These are phyloP conservation scores for Geosmithia flava DNA, from an alignment of 2,329 filamentous ascomycete genomes.

Conservation along the genomic window DNA sequence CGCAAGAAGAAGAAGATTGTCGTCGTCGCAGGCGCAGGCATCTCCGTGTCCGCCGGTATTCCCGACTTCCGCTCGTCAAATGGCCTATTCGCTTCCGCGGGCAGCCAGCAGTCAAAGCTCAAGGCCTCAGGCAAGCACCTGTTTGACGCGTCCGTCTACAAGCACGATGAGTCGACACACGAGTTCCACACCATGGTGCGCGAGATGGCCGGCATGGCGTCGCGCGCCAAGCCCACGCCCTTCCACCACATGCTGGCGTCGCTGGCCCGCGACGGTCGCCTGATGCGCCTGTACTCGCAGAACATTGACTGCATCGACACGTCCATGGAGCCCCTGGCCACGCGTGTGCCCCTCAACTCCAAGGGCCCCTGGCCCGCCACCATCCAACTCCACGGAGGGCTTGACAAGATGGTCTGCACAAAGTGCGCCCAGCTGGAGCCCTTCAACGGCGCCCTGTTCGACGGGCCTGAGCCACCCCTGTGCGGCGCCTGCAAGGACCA, in stretches of 20 bases:
- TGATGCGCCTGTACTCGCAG: conserved; percentile 87
- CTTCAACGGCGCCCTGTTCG: conserved; percentile 70
- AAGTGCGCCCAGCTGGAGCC: conserved; percentile 72
- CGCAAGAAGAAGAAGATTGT: conserved; percentile 93
- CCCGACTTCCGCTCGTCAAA: conserved; percentile 91
- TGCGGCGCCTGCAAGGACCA: conserved; percentile 64
- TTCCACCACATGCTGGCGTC: conserved; percentile 94
- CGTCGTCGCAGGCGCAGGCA: conserved; percentile 89
- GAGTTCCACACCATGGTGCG: conserved; percentile 96
- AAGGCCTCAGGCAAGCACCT: conserved; percentile 85
- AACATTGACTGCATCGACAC: conserved; percentile 96
- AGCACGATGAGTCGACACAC: conserved; percentile 75
- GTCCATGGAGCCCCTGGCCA: conserved; percentile 64
- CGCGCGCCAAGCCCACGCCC: conserved; percentile 64
- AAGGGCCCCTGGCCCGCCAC: conserved; percentile 91
- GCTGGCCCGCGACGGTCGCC: conserved; percentile 71
- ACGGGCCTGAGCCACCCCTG: conserved; percentile 70
- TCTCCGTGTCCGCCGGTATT: conserved; percentile 92
- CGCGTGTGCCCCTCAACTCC: conserved; percentile 64
- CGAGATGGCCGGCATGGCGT: conserved; percentile 68
- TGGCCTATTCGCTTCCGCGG: conserved; percentile 77
- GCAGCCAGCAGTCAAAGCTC: conserved; percentile 78
- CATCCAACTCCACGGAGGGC: conserved; percentile 83
- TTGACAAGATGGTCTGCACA: conserved; percentile 93
- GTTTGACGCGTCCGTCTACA: conserved; percentile 96